A percentile compares a stretch with the other conserved stretches of the same genome.
Evolutionary conservation across 805 yeast species (phyloP).

Genomic region (Blastobotrys americana): DNA sequence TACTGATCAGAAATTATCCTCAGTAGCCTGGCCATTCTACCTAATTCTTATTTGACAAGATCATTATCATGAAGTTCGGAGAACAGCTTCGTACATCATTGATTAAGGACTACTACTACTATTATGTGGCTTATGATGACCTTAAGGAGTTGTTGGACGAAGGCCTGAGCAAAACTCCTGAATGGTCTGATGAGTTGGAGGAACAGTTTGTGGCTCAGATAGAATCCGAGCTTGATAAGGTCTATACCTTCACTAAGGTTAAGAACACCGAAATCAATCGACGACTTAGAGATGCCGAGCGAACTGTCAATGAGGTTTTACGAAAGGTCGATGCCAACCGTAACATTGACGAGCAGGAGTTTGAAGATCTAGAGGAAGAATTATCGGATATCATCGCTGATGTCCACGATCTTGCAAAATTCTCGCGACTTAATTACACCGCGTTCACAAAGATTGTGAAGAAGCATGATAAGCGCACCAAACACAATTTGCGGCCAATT

Average conservation of each 20-base stretch:
- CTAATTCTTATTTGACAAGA: too few species aligned
- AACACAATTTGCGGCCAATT: slow-evolving; percentile 75
- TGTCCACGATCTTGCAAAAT: slow-evolving; percentile 94
- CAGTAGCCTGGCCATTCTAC: too few species aligned
- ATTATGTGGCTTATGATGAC: slow-evolving; percentile 88
- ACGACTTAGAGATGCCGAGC: slow-evolving; percentile 76
- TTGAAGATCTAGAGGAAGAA: slow-evolving; percentile 67
- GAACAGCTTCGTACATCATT: slow-evolving; percentile 84
- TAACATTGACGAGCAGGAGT: slow-evolving; percentile 57
- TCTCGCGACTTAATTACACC: slow-evolving; percentile 86
- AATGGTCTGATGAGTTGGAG: slow-evolving; percentile 75
- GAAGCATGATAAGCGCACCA: slow-evolving; percentile 90
- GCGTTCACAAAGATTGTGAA: slow-evolving; percentile 96
- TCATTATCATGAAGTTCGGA: slow-evolving; percentile 76
- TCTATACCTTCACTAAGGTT: slow-evolving; percentile 81
- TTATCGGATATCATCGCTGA: slow-evolving; percentile 87
- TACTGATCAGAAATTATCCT: too few species aligned
- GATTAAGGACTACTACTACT: slow-evolving; percentile 83
- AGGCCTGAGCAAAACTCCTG: slow-evolving; percentile 41
- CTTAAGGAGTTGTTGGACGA: slow-evolving; percentile 73
- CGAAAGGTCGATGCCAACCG: slow-evolving; percentile 42
- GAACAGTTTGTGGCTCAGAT: slow-evolving; percentile 68
- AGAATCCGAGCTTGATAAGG: slow-evolving; percentile 86
- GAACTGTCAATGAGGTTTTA: slow-evolving; percentile 60
- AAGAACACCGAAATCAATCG: slow-evolving; percentile 80